A percentile compares a stretch with the other conserved stretches of the same genome.
Evolutionary conservation across 495 filamentous ascomycete genomes (phyloP).

Genomic region (Podospora anserina): DNA sequence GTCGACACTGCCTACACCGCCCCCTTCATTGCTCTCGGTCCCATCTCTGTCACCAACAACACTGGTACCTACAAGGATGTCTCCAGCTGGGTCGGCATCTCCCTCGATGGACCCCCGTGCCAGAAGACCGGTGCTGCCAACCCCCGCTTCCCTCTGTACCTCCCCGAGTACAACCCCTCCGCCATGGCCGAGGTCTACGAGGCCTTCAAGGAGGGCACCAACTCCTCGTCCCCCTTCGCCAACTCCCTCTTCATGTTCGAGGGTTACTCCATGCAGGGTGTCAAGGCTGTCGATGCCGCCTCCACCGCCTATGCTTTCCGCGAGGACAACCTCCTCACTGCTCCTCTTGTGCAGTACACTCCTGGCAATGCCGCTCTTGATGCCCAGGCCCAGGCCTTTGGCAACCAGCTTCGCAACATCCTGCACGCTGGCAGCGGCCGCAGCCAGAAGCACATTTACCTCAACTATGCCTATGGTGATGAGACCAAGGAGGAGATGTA

Average conservation of each 20-base stretch:
- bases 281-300: conserved; percentile 35
- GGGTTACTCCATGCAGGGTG: conserved; percentile 49
- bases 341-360: conserved; percentile 41
- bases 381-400: conserved; percentile 34
- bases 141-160: conserved; percentile 51
- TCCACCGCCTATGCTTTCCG: conserved; percentile 47
- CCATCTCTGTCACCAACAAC: conserved; percentile 33
- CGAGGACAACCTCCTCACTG: conserved; percentile 42
- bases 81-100: conserved; percentile 23
- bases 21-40: conserved; percentile 46
- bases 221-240: conserved; percentile 24
- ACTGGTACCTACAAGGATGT: conserved; percentile 46
- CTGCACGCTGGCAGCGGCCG: conserved; percentile 39
- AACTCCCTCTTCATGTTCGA: conserved; percentile 55
- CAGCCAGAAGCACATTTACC: conserved; percentile 46
- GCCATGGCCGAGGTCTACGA: conserved; percentile 44
- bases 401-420: conserved; percentile 42
- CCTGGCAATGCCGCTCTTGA: conserved; percentile 37
- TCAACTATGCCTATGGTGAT: conserved; percentile 60
- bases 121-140: conserved; percentile 46
- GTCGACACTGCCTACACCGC: conserved; percentile 42
- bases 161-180: conserved; percentile 43
- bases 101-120: conserved; percentile 38
- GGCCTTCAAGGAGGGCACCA: conserved; percentile 34
- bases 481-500: conserved; percentile 49